Evolutionary conservation across 805 yeast genomes (phyloP), one percentile per base, ranked within the genome.

Genomic region (Helenozyma rhizophorensis): DNA sequence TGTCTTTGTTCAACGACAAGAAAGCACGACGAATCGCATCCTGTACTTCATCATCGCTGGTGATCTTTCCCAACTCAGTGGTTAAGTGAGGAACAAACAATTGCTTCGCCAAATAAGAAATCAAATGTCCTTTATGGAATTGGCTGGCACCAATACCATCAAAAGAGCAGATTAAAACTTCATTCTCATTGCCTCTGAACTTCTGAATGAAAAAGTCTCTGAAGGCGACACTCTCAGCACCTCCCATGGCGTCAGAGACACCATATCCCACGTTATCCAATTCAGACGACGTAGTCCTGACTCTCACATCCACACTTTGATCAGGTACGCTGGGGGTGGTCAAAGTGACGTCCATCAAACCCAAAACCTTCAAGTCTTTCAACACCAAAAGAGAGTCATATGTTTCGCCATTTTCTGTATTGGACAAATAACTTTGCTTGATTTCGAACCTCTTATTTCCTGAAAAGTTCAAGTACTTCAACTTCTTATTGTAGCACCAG

Each of bases 381-480:
- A 93, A 63, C 1, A 70, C 74, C 24, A 70, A 50, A 33, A 76
- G 71, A 39, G 79, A 76, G 39, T 88, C 89, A 50, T 89, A 74
- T 39, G 81, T 84, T 40, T 79, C 78, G 19, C 69, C 69, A 23
- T 68, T 62, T 18, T 71, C 79, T 9, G 78, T 83, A 34, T 74
- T 65, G 31, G 65, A 63, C 31, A 72, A 72, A 37, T 72, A 71
- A 32, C 72, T 64, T 25, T 80, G 83, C 51, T 80, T 83, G 48
- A 93, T 89, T 53, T 93, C 97, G 42, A 93, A 77, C 42, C 96
- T 72, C 53, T 83, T 83, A 54, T 93, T 93, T 23, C 97, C 97
- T 0, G 97, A 87, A 36, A 93, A 80, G 55, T 90, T 93, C 53
- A 93, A 71, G 49, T 83, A 88, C 45, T 70, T 77, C 56, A 93